Evolutionary conservation across 768 basidiomycete species (phyloP).

Genomic region (Vararia minispora): DNA sequence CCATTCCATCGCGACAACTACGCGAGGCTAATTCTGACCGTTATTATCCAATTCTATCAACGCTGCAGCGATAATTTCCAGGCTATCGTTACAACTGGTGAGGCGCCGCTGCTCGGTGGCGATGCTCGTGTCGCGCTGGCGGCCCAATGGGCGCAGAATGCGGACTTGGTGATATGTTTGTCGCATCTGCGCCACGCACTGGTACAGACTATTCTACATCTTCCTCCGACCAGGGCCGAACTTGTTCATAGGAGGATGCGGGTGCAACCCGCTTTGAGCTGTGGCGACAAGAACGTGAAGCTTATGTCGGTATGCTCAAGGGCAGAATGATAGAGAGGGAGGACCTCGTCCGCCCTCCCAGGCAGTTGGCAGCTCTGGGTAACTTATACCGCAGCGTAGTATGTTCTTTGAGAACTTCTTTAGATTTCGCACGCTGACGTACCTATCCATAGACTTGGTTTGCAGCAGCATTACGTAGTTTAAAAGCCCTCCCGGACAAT

Average conservation of each 20-base stretch:
- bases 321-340: slow-evolving; percentile 40
- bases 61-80: slow-evolving; percentile 85
- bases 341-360: slow-evolving; percentile 60
- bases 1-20: slow-evolving; percentile 96
- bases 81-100: slow-evolving; percentile 41
- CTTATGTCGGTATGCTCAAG: slow-evolving; percentile 61
- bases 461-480: slow-evolving; percentile 49
- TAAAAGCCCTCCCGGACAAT: slow-evolving; percentile 49
- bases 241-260: slow-evolving; percentile 26
- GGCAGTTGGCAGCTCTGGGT: slow-evolving; percentile 66
- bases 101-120: slow-evolving; percentile 20
- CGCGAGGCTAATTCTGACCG: slow-evolving; percentile 82
- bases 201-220: slow-evolving; percentile 22
- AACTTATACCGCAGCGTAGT: slow-evolving; percentile 83
- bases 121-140: slow-evolving; percentile 45
- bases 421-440: slow-evolving; percentile 3
- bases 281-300: slow-evolving; percentile 65
- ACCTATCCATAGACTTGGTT: slow-evolving; percentile 65
- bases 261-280: slow-evolving; percentile 38
- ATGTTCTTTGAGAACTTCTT: slow-evolving; percentile 20
- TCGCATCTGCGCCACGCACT: slow-evolving; percentile 45
- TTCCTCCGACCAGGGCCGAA: slow-evolving; percentile 2
- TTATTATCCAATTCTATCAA: slow-evolving; percentile 95
- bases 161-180: slow-evolving; percentile 68
- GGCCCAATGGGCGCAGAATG: slow-evolving; percentile 76